Conservation (phyloP, 345 rosid genomes). For the Aquilaria malaccensis region DNA sequence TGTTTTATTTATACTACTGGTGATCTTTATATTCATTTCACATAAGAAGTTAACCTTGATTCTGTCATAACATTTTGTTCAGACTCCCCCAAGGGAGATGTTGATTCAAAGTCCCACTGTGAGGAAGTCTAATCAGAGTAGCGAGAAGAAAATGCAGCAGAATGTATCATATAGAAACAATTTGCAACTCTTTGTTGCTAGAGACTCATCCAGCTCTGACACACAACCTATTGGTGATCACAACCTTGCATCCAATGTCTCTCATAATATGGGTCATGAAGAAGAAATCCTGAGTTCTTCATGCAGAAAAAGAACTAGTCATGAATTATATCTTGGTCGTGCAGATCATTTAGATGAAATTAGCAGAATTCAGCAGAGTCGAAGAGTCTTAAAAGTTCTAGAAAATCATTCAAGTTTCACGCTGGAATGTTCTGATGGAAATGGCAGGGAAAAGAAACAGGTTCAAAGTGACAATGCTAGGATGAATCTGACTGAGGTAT, state of each 20-base stretch:
- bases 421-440: constrained; percentile 28
- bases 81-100: constrained; percentile 23
- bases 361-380: constrained; percentile 23
- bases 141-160: constrained; percentile 20
- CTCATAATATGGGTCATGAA: constrained; percentile 19
- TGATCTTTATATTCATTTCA: constrained; percentile 10
- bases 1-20: too few species aligned
- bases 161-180: constrained; percentile 14
- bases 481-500: constrained; percentile 59
- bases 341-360: constrained; percentile 20
- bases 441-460: constrained; percentile 19
- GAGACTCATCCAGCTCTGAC: constrained; percentile 19
- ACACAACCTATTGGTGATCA: constrained; percentile 12
- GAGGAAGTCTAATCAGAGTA: constrained; percentile 19
- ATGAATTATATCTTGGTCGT: constrained; percentile 25
- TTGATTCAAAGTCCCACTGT: constrained; percentile 21
- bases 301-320: constrained; percentile 44
- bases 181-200: constrained; percentile 15
- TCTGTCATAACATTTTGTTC: constrained; percentile 18
- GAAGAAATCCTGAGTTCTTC: constrained; percentile 29
- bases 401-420: constrained; percentile 18
- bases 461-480: constrained; percentile 19
- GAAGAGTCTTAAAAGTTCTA: constrained; percentile 21
- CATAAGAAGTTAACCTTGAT: constrained; percentile 16
- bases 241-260: constrained; percentile 11